A percentile compares a stretch with the other conserved stretches of the same genome.
phyloP scores from a whole-genome alignment of 805 yeast genomes.

The Nakazawaea holstii region DNA sequence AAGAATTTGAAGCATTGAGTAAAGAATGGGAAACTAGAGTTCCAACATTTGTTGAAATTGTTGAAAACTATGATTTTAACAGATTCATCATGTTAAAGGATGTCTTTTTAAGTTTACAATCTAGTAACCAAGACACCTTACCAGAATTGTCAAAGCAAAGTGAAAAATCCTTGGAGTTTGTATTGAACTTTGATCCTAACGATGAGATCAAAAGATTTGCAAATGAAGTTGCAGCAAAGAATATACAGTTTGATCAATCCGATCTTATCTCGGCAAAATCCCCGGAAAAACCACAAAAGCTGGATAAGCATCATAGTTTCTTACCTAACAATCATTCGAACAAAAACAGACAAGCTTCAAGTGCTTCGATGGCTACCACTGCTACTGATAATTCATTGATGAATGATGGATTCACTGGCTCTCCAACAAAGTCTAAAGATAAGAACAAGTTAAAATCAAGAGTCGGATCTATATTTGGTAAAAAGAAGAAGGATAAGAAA shows the following conservation, averaged over 20 bases:
- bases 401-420: slow-evolving; percentile 15
- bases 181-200: slow-evolving; percentile 57
- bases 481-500: slow-evolving; percentile 43
- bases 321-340: neutral
- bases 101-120: slow-evolving; percentile 58
- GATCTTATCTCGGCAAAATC: slow-evolving; percentile 4
- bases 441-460: slow-evolving; percentile 49
- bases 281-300: slow-evolving; percentile 3
- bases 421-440: slow-evolving; percentile 23
- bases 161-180: slow-evolving; percentile 62
- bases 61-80: slow-evolving; percentile 65
- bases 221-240: slow-evolving; percentile 23
- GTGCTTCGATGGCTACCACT: slow-evolving; percentile 7
- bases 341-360: slow-evolving; percentile 1
- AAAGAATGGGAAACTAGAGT: slow-evolving; percentile 74
- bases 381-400: slow-evolving; percentile 5
- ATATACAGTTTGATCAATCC: slow-evolving; percentile 4
- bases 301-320: slow-evolving; percentile 9
- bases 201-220: slow-evolving; percentile 58
- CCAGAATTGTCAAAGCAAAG: slow-evolving; percentile 39
- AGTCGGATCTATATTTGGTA: slow-evolving; percentile 73
- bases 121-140: slow-evolving; percentile 51
- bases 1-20: slow-evolving; percentile 38
- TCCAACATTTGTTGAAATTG: slow-evolving; percentile 67
- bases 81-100: slow-evolving; percentile 61